phyloP scores from a whole-genome alignment of 1,284 basidiomycete species.

The Schizopora paradoxa region DNA sequence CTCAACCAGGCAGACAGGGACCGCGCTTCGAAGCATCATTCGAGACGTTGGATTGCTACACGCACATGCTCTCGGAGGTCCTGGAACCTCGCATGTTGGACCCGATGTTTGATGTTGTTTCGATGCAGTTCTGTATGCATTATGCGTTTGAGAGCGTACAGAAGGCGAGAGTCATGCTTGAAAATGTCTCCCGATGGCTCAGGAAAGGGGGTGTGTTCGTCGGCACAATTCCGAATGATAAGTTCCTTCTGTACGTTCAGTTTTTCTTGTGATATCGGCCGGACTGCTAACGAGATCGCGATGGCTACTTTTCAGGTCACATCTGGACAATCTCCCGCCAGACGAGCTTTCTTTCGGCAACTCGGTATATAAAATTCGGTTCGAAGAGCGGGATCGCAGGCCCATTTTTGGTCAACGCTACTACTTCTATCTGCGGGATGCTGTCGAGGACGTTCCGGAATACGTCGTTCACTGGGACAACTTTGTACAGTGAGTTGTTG shows the following conservation, averaged over 20 bases:
- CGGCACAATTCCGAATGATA: slow-evolving; percentile 90
- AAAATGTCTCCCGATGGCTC: slow-evolving; percentile 83
- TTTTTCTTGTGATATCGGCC: slow-evolving; percentile 12
- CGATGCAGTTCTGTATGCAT: slow-evolving; percentile 99
- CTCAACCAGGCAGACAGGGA: slow-evolving; percentile 38
- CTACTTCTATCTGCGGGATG: slow-evolving; percentile 90
- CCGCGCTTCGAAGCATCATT: slow-evolving; percentile 75
- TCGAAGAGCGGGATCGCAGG: slow-evolving; percentile 61
- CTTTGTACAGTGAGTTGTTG: slow-evolving; percentile 69
- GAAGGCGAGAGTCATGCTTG: slow-evolving; percentile 89
- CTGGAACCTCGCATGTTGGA: slow-evolving; percentile 41
- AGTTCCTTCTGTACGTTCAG: slow-evolving; percentile 65
- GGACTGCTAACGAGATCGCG: background rate
- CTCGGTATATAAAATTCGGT: slow-evolving; percentile 82
- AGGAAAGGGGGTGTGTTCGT: slow-evolving; percentile 84
- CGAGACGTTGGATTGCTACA: slow-evolving; percentile 86
- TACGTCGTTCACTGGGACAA: slow-evolving; percentile 94
- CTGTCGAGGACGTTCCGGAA: slow-evolving; percentile 95
- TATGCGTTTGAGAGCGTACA: slow-evolving; percentile 91
- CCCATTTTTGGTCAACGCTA: slow-evolving; percentile 88
- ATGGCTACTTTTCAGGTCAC: slow-evolving; percentile 42
- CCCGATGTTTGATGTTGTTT: slow-evolving; percentile 87
- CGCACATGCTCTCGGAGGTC: slow-evolving; percentile 60
- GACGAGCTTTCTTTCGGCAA: slow-evolving; percentile 84
- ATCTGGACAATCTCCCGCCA: slow-evolving; percentile 60